Evolutionary conservation across 306 rosid species (phyloP), one percentile per base, ranked within the genome.

Genomic region (Urtica urens): DNA sequence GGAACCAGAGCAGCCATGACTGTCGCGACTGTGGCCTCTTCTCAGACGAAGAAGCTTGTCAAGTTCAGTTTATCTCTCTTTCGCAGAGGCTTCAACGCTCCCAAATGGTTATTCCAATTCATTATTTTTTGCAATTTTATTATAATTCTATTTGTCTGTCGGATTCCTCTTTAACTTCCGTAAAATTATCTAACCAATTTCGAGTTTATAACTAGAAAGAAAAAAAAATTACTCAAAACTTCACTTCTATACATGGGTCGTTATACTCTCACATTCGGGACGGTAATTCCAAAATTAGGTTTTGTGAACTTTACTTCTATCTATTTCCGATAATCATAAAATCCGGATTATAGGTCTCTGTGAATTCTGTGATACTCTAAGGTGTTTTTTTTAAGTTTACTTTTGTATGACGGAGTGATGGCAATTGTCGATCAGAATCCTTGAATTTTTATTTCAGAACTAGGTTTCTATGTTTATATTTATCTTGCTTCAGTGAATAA

Each of bases 41-140:
- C 71, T 46, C 83, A 62, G 31, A 61, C 93, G 72, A 65, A 64
- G 79, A 78, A 64, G 57, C 63, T 85, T 42, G 12, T 92, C 53
- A 85, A 82, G 73, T 60, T 82, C 38, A 65, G 83, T 30, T 48
- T 78, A 55, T 56, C 81, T 0, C 73, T 92, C 45, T 74, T 92
- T 70, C 72, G 88, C 13, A 35, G 66, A 27, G 75, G 92, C 51
- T 92, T 86, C 80, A 82, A 78, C 71, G 69, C 99, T 53, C 80
- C 96, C 53, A 92, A 86, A 82, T 92, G 99, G 99, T 84, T 66
- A 35, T 53, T 4, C 10, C 26, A 20, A 4, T 14, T 48, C 17
- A 12, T 16, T 49, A 8, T 10, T 10, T 17, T 23, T 45, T 51
- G 3, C 38, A 23, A 3, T n/a, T 25, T 1, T 20, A 2, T 46